Conservation (phyloP, 371 early-diverging fungal genomes). For the Dichotomocladium elegans region DNA sequence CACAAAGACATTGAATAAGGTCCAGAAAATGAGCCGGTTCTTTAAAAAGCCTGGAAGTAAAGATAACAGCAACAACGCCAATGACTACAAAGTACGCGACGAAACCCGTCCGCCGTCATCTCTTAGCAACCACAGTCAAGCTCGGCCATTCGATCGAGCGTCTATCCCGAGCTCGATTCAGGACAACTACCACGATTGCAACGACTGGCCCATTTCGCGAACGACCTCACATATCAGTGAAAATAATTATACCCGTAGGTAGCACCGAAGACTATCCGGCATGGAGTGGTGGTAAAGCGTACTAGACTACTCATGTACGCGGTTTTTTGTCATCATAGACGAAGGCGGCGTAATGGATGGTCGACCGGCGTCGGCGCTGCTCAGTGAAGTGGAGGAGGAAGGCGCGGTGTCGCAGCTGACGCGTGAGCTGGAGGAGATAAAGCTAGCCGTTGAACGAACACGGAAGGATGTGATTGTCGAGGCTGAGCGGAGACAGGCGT, state of each 20-base stretch:
- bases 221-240: conserved; percentile 7
- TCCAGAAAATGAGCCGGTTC: conserved; percentile 16
- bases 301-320: no score
- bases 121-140: no score
- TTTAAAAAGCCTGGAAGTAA: conserved; percentile 11
- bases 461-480: conserved; percentile 26
- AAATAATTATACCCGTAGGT: no score
- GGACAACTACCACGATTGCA: neutral
- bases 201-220: conserved; percentile 9
- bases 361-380: no score
- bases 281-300: no score
- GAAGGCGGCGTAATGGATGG: no score
- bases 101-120: no score
- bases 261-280: no score
- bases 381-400: conserved; percentile 2
- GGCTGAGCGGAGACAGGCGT: conserved; percentile 26
- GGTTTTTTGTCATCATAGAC: no score
- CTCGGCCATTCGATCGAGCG: conserved; percentile 5
- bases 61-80: conserved; percentile 1
- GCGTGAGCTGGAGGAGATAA: conserved; percentile 33
- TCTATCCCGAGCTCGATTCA: neutral
- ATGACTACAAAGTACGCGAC: conserved; percentile 5
- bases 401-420: conserved; percentile 20
- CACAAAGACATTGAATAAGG: conserved; percentile 17
- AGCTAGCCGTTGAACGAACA: conserved; percentile 24